Conservation (phyloP, 768 basidiomycete genomes). For the Paxillus rubicundulus region DNA sequence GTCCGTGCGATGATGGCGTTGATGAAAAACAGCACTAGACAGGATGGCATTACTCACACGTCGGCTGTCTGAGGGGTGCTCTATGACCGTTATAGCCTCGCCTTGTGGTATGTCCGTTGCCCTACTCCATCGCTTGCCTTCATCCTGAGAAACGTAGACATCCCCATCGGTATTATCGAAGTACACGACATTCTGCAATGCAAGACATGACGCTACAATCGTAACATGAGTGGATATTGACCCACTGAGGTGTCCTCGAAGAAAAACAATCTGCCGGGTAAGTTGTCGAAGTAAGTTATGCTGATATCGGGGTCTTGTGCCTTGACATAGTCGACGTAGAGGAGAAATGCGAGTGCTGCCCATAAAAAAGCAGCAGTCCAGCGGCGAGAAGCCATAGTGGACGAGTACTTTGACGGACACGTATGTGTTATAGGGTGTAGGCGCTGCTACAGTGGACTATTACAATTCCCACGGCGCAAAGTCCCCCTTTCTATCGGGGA, state of each 20-base stretch:
- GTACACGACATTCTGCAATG: slow-evolving; percentile 63
- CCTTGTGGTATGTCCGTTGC: slow-evolving; percentile 54
- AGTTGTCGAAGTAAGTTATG: slow-evolving; percentile 59
- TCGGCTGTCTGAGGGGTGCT: slow-evolving; percentile 82
- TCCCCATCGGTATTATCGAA: slow-evolving; percentile 70
- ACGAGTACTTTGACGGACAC: slow-evolving; percentile 9
- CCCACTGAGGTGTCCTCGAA: slow-evolving; percentile 89
- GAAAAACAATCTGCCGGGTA: slow-evolving; percentile 79
- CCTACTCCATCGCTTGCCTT: slow-evolving; percentile 71
- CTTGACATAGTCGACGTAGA: slow-evolving; percentile 17
- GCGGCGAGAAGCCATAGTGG: slow-evolving; percentile 28
- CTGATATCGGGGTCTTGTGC: slow-evolving; percentile 49
- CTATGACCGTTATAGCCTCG: slow-evolving; percentile 67
- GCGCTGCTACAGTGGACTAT: neutral
- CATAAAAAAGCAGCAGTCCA: slow-evolving; percentile 26
- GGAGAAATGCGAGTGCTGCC: slow-evolving; percentile 23
- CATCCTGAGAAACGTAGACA: slow-evolving; percentile 79
- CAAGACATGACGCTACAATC: neutral
- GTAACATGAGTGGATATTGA: slow-evolving; percentile 9
- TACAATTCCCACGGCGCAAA: too few species aligned
- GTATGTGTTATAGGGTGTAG: slow-evolving; percentile 8
- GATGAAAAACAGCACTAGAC: neutral
- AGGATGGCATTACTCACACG: slow-evolving; percentile 46
- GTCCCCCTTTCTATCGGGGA: too few species aligned
- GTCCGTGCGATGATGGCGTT: neutral